Base-by-base conservation (phyloP, 164 flowering plant genomes). In the Tinospora cordifolia region DNA sequence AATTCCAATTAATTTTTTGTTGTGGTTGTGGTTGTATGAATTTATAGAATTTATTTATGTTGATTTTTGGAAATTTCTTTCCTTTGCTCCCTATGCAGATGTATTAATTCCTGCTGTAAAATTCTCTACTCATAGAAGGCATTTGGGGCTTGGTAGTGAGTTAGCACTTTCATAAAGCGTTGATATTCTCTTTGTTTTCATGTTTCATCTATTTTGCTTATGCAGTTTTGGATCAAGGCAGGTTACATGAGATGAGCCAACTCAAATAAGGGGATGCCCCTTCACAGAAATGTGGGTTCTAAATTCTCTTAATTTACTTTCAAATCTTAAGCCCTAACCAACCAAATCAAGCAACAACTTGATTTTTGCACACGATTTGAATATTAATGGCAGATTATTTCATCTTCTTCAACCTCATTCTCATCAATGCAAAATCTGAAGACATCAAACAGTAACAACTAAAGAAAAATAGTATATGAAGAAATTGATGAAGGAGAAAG, bases 41-140 rank as follows among this genome's bases (percentile, higher is more conserved):
- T n/a, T n/a, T n/a, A n/a, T n/a, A n/a, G n/a, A n/a, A n/a, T n/a
- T n/a, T n/a, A n/a, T n/a, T n/a, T n/a, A n/a, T n/a, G n/a, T n/a
- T n/a, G 6, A 40, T 40, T 40, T 40, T 8, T 41, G 11, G 8
- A 17, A 51, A 51, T 51, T 51, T 8, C 3, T 44, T 54, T 14
- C 66, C 34, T 59, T 70, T 71, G 24, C 63, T 3, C n/a, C 64
- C 58, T 72, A 41, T 17, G 15, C 74, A 93, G 98, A 94, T 90
- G 99, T 97, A 64, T 82, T 95, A 0, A 88, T 94, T 73, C 99
- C 99, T 47, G 90, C 88, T 17, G 82, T 92, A 76, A 94, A 94
- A 74, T 69, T 90, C 68, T 77, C 92, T 25, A 84, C 99, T 66
- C 92, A 94, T 73, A 85, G 88, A 69, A 83, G 81, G 46, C 88